Base-by-base conservation (phyloP, 176 grass and related monocot species). In the Avena sativa region DNA sequence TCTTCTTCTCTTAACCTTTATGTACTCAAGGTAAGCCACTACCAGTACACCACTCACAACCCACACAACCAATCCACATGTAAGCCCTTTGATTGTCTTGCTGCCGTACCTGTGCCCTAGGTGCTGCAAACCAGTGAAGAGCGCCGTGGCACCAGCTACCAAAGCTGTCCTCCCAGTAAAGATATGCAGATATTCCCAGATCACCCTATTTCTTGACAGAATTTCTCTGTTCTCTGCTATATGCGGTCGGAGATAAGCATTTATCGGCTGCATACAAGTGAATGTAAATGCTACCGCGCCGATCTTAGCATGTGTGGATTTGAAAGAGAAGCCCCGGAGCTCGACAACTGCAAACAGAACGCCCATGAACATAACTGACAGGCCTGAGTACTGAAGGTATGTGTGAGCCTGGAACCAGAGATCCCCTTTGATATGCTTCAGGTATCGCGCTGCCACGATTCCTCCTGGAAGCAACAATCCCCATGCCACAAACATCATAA, bases 401-500 rank as follows among this genome's bases (percentile, higher is more conserved):
- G 85, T 90, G 83, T 98, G 97, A 77, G 90, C 81, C 80, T 90
- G 90, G 34, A 92, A 96, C 93, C 94, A 98, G 12, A 88, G 38
- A 62, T 91, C 73, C 12, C 93, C 94, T 69, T 96, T 91, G 44
- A 94, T 23, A 82, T 96, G 94, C 83, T 91, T 98, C 86, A 98
- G 88, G 64, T 95, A 98, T 32, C 97, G 83, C 1, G 85, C 94
- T 2, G 90, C 79, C 60, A 98, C 89, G 58, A 96, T 85, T 17
- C 93, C 94, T 65, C 92, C 87, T 6, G 92, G 92, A 51, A 96
- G 73, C 38, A 96, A 34, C 50, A 96, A 57, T 21, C 92, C 94
- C 96, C 92, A 98, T 13, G 97, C 87, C 38, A 98, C 90, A 85
- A 98, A 98, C 97, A 98, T 98, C 94, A 98, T 96, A 32, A 98